A percentile compares a stretch with the other conserved stretches of the same genome.
Conservation (phyloP, 352 stramenopile genomes). For the Pythium dissotocum region DNA sequence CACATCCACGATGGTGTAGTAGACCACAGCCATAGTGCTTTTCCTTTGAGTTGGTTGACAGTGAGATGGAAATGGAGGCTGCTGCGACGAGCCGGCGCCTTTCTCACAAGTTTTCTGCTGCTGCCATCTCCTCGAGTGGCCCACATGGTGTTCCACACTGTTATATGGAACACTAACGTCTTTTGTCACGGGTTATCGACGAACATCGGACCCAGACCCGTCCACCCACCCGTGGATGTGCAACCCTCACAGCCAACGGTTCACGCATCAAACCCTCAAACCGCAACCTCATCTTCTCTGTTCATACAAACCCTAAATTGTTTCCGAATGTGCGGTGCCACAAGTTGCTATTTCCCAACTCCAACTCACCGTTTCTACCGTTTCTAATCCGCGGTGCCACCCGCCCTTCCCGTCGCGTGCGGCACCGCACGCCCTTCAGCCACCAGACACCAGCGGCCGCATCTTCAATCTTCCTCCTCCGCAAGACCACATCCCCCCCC, state of each 20-base stretch:
- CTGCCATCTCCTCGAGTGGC: no score
- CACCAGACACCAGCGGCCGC: background rate
- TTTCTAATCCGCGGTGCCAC: conserved; percentile 12
- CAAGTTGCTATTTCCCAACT: conserved; percentile 6
- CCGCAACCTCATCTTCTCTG: background rate
- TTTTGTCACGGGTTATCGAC: background rate
- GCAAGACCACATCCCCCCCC: background rate
- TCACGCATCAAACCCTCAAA: background rate
- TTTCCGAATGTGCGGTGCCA: background rate
- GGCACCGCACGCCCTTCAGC: conserved; percentile 19
- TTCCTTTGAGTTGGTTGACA: no score
- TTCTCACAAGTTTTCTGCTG: no score
- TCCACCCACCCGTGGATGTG: background rate
- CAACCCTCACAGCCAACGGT: conserved; percentile 11
- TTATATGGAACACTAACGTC: no score
- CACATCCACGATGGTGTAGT: no score
- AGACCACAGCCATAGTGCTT: no score
- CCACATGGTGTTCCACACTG: no score
- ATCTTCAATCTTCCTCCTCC: conserved; percentile 23
- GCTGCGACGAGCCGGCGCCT: no score
- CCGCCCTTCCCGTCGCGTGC: background rate
- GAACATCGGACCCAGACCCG: background rate
- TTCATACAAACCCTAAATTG: background rate
- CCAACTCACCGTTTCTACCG: conserved; percentile 6
- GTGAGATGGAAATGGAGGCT: no score